A percentile compares a stretch with the other conserved stretches of the same genome.
Evolutionary conservation across 106 monocot species (phyloP).

Genomic region (Agapanthus africanus): DNA sequence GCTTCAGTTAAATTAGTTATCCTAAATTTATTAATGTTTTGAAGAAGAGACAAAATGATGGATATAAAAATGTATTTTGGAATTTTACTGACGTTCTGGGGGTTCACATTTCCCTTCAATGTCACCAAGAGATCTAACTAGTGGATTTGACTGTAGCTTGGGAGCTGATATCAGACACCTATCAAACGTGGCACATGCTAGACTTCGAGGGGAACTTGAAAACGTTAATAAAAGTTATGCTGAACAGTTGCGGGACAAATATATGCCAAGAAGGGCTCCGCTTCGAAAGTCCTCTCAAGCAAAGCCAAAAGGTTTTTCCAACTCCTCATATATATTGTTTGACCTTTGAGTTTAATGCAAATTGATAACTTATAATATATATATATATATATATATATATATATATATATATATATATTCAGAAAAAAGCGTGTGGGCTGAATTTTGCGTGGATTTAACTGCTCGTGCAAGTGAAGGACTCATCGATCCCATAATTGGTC

Average conservation of each 20-base stretch:
- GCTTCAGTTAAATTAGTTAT: no score
- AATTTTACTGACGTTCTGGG: no score
- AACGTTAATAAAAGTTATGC: slow-evolving; percentile 53
- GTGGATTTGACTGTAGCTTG: slow-evolving; percentile 42
- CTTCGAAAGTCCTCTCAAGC: slow-evolving; percentile 21
- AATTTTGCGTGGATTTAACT: slow-evolving; percentile 88
- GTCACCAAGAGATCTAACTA: no score
- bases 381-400: no score
- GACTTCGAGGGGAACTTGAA: slow-evolving; percentile 69
- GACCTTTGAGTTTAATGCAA: no score
- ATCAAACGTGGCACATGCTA: slow-evolving; percentile 50
- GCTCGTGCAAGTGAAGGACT: slow-evolving; percentile 54
- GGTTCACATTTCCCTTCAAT: no score
- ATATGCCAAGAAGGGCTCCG: slow-evolving; percentile 26
- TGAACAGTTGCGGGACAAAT: slow-evolving; percentile 38
- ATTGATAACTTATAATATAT: no score
- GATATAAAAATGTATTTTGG: no score
- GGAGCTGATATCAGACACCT: slow-evolving; percentile 53
- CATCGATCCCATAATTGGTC: slow-evolving; percentile 86
- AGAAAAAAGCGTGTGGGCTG: slow-evolving; percentile 58
- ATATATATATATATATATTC: no score
- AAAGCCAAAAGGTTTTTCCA: slow-evolving; percentile 49
- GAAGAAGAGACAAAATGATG: no score
- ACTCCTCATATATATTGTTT: neutral
- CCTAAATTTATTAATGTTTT: no score